Evolutionary conservation across 75 land plant species (phyloP).

Genomic region (Sequoiadendron giganteum): DNA sequence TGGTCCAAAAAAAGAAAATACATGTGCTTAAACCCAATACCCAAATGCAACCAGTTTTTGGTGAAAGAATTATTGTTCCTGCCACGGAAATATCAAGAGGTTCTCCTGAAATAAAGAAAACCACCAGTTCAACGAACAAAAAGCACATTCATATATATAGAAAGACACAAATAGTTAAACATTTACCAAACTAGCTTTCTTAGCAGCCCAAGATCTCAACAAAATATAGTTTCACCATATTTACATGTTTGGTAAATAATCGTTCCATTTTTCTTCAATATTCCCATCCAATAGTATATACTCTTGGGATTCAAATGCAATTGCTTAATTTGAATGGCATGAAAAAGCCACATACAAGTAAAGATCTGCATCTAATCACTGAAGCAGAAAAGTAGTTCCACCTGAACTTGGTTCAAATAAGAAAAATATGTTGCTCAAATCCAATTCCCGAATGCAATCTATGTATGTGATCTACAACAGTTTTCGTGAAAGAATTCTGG

Average conservation of each 20-base stretch:
- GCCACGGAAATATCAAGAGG: no score
- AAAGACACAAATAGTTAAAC: not conserved
- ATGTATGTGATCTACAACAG: not conserved
- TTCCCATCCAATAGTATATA: not conserved
- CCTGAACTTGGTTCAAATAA: not conserved
- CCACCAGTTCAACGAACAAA: no score
- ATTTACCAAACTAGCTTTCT: not conserved
- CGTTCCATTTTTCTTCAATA: not conserved
- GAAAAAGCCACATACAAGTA: not conserved
- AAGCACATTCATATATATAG: no score
- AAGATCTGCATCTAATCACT: not conserved
- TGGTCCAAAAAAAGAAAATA: no score
- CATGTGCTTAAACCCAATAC: no score
- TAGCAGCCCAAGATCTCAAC: not conserved
- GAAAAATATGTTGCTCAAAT: not conserved
- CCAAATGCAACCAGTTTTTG: no score
- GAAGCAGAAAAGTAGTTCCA: not conserved
- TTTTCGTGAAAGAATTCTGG: not conserved
- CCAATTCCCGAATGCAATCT: not conserved
- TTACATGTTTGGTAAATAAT: not conserved
- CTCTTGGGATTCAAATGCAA: not conserved
- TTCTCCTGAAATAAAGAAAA: no score
- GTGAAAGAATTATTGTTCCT: no score
- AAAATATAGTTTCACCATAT: not conserved
- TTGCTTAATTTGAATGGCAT: not conserved